A percentile compares a stretch with the other conserved stretches of the same genome.
phyloP scores from a whole-genome alignment of 116 monocot genomes.

The Trichopus zeylanicus region DNA sequence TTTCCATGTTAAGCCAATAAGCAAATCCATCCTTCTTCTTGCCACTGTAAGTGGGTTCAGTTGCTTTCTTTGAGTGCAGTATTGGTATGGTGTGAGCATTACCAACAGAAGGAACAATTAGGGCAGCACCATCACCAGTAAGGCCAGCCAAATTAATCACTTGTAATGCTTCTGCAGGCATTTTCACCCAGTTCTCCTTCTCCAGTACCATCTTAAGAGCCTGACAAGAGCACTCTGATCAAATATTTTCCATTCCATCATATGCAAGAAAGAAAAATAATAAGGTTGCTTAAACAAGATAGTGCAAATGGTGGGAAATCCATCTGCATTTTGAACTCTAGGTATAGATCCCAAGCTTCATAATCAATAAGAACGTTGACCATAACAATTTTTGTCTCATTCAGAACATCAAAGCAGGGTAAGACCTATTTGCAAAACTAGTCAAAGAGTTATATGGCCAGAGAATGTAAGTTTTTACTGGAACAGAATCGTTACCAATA shows the following conservation, averaged over 20 bases:
- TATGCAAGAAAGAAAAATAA: background rate
- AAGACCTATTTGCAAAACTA: no score
- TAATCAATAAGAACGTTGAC: no score
- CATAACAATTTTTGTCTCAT: no score
- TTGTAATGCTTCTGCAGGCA: slow-evolving; percentile 57
- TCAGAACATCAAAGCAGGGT: no score
- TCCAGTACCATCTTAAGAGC: slow-evolving; percentile 96
- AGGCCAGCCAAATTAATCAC: slow-evolving; percentile 91
- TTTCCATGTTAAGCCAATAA: slow-evolving; percentile 64
- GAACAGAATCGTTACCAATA: no score
- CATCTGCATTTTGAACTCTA: background rate
- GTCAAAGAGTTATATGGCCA: no score
- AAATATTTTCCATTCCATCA: background rate
- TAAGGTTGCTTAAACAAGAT: background rate
- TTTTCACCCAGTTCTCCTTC: slow-evolving; percentile 86
- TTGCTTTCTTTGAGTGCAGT: slow-evolving; percentile 35
- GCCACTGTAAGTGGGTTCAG: slow-evolving; percentile 10
- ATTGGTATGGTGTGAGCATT: slow-evolving; percentile 17
- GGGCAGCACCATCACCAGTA: slow-evolving; percentile 92
- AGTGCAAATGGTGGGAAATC: background rate
- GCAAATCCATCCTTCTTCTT: slow-evolving; percentile 70
- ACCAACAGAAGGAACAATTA: slow-evolving; percentile 44
- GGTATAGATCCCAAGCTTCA: background rate
- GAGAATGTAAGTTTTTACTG: no score
- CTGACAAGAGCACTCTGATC: slow-evolving; percentile 29